A percentile compares a stretch with the other conserved stretches of the same genome.
These are phyloP conservation scores for Lindgomyces ingoldianus DNA, from an alignment of 495 filamentous ascomycete species.

Conservation along the genomic window DNA sequence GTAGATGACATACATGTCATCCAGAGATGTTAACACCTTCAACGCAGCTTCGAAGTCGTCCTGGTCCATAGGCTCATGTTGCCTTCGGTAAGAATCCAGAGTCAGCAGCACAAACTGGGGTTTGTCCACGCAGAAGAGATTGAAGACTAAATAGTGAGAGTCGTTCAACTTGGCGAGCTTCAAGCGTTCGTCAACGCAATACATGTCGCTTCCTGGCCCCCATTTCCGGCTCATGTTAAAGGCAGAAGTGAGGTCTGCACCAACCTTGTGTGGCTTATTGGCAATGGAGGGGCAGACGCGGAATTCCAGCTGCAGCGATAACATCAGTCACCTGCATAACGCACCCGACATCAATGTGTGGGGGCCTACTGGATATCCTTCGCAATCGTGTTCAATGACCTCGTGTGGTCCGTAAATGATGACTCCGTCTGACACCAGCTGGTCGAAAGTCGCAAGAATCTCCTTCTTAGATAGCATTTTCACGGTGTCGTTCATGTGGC, in stretches of 20 bases:
- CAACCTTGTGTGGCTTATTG: conserved; percentile 16
- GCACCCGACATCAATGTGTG: too few species aligned
- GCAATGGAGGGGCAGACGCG: conserved; percentile 18
- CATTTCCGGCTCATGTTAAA: conserved; percentile 14
- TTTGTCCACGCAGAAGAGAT: conserved; percentile 15
- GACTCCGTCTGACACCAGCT: conserved; percentile 8
- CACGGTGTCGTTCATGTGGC: too few species aligned
- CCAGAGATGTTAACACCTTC: background rate
- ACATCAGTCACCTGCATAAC: background rate
- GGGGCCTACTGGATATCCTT: conserved; percentile 23
- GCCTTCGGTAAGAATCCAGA: conserved; percentile 15
- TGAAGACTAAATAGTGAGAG: conserved; percentile 16
- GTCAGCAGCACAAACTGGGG: conserved; percentile 26
- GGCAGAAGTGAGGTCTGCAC: background rate
- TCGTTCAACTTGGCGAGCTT: conserved; percentile 8
- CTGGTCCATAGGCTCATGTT: conserved; percentile 16
- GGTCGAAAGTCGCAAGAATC: conserved; percentile 20
- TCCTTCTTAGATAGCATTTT: background rate
- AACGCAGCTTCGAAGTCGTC: conserved; percentile 20
- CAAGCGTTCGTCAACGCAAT: conserved; percentile 12
- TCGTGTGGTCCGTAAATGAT: conserved; percentile 23
- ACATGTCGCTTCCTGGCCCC: conserved; percentile 29
- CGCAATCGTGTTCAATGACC: conserved; percentile 3
- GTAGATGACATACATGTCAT: conserved; percentile 16
- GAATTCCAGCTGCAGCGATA: conserved; percentile 19